These are phyloP conservation scores for Aurantiochytrium sp. DNA, from an alignment of 108 stramenopile species.

Conservation along the genomic window DNA sequence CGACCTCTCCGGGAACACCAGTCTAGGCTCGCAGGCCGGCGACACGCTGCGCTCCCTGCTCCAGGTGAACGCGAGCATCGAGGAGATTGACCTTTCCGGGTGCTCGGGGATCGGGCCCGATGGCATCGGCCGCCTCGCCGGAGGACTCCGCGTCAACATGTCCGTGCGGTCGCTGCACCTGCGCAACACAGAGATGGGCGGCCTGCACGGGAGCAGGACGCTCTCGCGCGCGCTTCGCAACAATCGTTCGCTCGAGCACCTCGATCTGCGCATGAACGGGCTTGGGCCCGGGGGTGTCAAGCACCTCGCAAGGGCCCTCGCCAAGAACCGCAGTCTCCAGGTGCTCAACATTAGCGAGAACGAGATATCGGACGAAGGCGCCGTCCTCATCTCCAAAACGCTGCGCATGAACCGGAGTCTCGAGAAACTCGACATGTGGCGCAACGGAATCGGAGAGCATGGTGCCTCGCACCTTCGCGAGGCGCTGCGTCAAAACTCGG, in stretches of 20 bases:
- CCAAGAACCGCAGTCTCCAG: background rate
- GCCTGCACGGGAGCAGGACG: background rate
- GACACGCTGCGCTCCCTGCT: background rate
- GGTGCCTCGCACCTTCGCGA: background rate
- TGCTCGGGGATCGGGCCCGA: background rate
- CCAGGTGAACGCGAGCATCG: background rate
- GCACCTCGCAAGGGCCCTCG: background rate
- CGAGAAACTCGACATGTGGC: constrained; percentile 2
- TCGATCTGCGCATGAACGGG: background rate
- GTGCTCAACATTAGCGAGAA: background rate
- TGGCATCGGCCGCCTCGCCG: background rate
- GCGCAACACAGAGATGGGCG: background rate
- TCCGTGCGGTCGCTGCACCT: background rate
- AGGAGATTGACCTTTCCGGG: background rate
- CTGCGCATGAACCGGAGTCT: background rate
- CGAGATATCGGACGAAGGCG: background rate
- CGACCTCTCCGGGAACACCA: background rate
- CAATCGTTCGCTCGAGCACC: background rate
- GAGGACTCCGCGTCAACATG: background rate
- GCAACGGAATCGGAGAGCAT: background rate
- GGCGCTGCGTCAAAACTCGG: background rate
- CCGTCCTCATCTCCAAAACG: background rate
- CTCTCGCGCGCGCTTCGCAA: background rate
- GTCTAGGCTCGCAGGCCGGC: background rate
- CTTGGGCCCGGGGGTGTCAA: background rate